These are phyloP conservation scores for Pythium periplocum DNA, from an alignment of 352 stramenopile genomes.

Conservation along the genomic window DNA sequence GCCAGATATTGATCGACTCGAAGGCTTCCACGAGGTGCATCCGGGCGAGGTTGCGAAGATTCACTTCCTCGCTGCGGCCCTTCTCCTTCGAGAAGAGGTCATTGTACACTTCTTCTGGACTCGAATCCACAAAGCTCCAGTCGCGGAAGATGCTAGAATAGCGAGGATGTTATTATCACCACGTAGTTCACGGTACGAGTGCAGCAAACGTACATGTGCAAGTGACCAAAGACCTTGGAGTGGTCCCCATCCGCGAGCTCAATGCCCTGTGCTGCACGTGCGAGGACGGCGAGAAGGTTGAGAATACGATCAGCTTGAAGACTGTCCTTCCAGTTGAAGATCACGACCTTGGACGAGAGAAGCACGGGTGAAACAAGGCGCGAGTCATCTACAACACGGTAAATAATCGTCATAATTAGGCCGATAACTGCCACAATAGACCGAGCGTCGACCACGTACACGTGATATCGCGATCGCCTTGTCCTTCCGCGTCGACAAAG, in stretches of 20 bases:
- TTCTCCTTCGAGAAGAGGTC: constrained; percentile 84
- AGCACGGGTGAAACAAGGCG: constrained; percentile 78
- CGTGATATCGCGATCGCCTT: constrained; percentile 83
- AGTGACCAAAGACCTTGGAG: constrained; percentile 82
- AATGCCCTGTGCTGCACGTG: constrained; percentile 74
- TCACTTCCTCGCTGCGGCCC: constrained; percentile 71
- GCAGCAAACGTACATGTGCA: constrained; percentile 65
- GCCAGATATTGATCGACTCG: constrained; percentile 83
- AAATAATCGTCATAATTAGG: constrained; percentile 1
- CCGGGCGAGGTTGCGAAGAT: constrained; percentile 73
- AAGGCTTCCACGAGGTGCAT: constrained; percentile 75
- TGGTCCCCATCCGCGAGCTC: constrained; percentile 71
- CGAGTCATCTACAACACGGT: constrained; percentile 53
- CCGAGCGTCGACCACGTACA: constrained; percentile 26
- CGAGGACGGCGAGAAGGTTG: constrained; percentile 75
- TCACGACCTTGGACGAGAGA: constrained; percentile 77
- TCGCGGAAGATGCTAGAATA: constrained; percentile 74
- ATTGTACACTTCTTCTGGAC: constrained; percentile 69
- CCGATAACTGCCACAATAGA: too few relatives aligned
- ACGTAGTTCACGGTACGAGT: neutral
- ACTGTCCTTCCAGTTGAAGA: constrained; percentile 91
- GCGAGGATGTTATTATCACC: neutral
- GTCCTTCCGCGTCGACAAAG: constrained; percentile 82
- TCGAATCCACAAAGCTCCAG: constrained; percentile 86
- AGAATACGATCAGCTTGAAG: constrained; percentile 82